Evolutionary conservation across 1,284 basidiomycete genomes (phyloP).

Genomic region (Marasmius sp.): DNA sequence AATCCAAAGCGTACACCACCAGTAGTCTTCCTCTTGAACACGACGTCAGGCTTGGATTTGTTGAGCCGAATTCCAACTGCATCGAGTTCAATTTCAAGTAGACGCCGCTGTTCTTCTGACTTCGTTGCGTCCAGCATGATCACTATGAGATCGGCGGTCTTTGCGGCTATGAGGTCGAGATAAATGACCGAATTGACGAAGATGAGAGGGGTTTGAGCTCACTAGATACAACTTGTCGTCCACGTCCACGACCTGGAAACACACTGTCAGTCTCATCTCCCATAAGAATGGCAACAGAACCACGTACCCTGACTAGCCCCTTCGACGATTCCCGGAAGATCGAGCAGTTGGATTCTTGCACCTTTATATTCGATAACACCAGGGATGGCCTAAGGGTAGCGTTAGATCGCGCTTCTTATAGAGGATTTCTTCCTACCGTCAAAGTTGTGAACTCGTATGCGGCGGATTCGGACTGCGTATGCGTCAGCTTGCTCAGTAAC

Average conservation of each 20-base stretch:
- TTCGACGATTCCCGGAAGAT: constrained; percentile 97
- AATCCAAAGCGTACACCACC: constrained; percentile 71
- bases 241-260: not conserved
- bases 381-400: constrained; percentile 73
- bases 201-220: constrained; percentile 19
- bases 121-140: constrained; percentile 98
- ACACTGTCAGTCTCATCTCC: not conserved
- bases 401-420: not conserved
- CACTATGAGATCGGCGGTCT: constrained; percentile 94
- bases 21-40: constrained; percentile 84
- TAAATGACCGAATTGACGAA: constrained; percentile 5
- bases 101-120: constrained; percentile 85
- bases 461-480: constrained; percentile 86
- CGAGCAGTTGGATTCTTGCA: constrained; percentile 89
- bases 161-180: constrained; percentile 59
- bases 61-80: constrained; percentile 96
- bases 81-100: constrained; percentile 92
- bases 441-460: constrained; percentile 97
- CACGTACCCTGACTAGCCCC: constrained; percentile 81
- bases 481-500: constrained; percentile 87
- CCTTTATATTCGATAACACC: constrained; percentile 94
- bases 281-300: not conserved
- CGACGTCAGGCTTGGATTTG: constrained; percentile 84
- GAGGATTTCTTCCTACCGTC: constrained; percentile 51
- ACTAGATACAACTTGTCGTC: constrained; percentile 80